Evolutionary conservation across 306 rosid genomes (phyloP).

Genomic region (Pyrus betulifolia): DNA sequence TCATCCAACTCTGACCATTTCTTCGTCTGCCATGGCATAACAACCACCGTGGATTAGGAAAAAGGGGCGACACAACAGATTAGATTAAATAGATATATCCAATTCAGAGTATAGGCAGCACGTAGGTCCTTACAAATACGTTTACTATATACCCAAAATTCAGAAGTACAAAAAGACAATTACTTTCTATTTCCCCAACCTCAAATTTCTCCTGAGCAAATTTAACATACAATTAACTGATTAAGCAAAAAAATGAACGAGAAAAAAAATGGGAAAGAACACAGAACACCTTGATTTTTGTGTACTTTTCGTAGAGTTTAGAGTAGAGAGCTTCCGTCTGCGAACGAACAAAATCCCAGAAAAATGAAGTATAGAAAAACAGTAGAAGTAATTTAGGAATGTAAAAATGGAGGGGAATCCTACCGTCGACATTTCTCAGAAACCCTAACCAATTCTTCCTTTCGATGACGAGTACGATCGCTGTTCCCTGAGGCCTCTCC

Average conservation of each 20-base stretch:
- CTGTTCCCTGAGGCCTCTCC: neutral
- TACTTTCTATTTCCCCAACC: neutral
- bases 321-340: slow-evolving; percentile 65
- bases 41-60: neutral
- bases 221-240: neutral
- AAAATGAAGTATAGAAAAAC: neutral
- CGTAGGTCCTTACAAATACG: neutral
- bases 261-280: neutral
- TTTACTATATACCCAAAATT: neutral
- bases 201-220: neutral
- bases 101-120: neutral
- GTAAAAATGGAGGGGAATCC: neutral
- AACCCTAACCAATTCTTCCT: neutral
- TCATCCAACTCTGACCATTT: slow-evolving; percentile 51
- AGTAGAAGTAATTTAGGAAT: neutral
- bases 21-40: slow-evolving; percentile 34
- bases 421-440: neutral
- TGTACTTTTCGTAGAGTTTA: slow-evolving; percentile 78
- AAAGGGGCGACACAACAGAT: neutral
- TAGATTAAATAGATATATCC: neutral
- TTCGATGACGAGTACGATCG: neutral
- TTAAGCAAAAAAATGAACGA: neutral
- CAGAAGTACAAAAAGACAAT: neutral
- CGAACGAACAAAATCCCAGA: neutral
- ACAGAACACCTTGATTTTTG: slow-evolving; percentile 54